Evolutionary conservation across 176 grass and related monocot species (phyloP).

Genomic region (Hyparrhenia diplandra): DNA sequence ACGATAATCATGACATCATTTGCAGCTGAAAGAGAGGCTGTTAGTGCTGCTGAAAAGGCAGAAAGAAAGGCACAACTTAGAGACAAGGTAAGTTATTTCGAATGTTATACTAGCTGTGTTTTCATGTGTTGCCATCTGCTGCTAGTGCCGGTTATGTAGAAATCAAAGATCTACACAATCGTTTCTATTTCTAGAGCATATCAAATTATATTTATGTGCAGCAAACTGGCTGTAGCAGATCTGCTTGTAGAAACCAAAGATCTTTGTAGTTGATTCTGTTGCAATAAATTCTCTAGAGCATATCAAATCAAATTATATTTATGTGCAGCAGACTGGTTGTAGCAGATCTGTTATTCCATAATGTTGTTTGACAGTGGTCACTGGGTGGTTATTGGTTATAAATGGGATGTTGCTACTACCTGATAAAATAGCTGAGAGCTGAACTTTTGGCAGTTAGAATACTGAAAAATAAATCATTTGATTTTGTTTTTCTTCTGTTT

Average conservation of each 20-base stretch:
- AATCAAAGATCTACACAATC: not conserved
- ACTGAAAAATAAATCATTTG: not conserved
- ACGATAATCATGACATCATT: conserved; percentile 5
- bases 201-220: not conserved
- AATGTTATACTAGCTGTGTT: not conserved
- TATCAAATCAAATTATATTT: not conserved
- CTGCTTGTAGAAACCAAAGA: not conserved
- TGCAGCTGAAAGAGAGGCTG: conserved; percentile 85
- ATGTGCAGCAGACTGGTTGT: not conserved
- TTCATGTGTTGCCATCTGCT: not conserved
- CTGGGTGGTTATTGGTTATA: not conserved
- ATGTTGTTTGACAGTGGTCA: not conserved
- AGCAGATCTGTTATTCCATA: not conserved
- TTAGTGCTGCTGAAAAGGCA: conserved; percentile 75
- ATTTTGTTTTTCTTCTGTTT: conserved; percentile 6
- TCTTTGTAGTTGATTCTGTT: not conserved
- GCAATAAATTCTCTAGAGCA: not conserved
- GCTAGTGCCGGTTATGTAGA: not conserved
- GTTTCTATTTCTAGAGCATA: not conserved
- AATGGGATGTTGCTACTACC: not conserved
- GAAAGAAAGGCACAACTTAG: conserved; percentile 80
- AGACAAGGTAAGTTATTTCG: conserved; percentile 70
- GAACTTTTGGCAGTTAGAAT: not conserved
- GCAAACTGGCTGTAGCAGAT: not conserved
- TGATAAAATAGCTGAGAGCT: not conserved